phyloP scores from a whole-genome alignment of 2,329 filamentous ascomycete genomes.

The Penicillium sp. region DNA sequence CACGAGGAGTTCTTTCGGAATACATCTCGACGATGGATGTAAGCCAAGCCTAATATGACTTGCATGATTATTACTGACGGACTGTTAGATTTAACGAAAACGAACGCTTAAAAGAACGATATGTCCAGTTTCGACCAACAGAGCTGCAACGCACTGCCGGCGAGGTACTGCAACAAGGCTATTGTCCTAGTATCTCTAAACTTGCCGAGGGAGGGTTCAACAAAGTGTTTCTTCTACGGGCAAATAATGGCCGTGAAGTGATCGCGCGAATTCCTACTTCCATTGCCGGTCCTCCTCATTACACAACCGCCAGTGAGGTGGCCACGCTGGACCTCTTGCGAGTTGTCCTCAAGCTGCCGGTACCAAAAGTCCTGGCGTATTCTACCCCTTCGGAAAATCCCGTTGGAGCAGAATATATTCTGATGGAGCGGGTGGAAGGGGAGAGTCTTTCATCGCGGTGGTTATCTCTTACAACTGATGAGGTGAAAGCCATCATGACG shows the following conservation, averaged over 20 bases:
- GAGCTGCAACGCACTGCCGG: slow-evolving; percentile 24
- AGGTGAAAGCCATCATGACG: slow-evolving; percentile 25
- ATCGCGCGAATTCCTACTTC: slow-evolving; percentile 31
- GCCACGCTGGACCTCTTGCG: slow-evolving; percentile 29
- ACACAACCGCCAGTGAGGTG: slow-evolving; percentile 30
- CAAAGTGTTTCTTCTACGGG: slow-evolving; percentile 27
- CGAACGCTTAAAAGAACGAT: slow-evolving; percentile 20
- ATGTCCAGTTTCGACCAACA: slow-evolving; percentile 20
- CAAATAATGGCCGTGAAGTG: slow-evolving; percentile 23
- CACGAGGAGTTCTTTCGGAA: slow-evolving; percentile 20
- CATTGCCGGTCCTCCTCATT: slow-evolving; percentile 26
- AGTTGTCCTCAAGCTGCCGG: slow-evolving; percentile 32
- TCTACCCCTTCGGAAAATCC: slow-evolving; percentile 36
- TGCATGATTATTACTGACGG: slow-evolving; percentile 1
- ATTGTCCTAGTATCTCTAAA: slow-evolving; percentile 21
- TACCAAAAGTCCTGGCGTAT: slow-evolving; percentile 40
- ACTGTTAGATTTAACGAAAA: slow-evolving; percentile 20
- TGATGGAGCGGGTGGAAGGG: slow-evolving; percentile 42
- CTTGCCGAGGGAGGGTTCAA: slow-evolving; percentile 28
- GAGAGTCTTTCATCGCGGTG: slow-evolving; percentile 29
- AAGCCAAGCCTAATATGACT: slow-evolving; percentile 1
- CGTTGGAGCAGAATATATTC: slow-evolving; percentile 44
- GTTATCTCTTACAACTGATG: slow-evolving; percentile 25
- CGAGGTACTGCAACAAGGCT: slow-evolving; percentile 20
- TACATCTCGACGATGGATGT: slow-evolving; percentile 17